Evolutionary conservation across 129 eudicot species (phyloP).

Genomic region (Artemisia annua): DNA sequence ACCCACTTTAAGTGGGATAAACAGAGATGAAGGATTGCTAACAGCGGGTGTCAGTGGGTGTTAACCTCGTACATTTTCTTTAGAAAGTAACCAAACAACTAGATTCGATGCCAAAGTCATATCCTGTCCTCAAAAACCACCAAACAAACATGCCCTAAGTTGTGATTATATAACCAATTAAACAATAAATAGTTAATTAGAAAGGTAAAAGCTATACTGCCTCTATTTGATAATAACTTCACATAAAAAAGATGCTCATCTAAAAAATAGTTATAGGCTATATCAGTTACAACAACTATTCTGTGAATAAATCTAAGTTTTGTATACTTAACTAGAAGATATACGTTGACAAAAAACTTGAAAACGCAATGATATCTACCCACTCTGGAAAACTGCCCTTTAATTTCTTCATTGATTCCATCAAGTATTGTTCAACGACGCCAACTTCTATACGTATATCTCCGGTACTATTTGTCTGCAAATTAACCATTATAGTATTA

Average conservation of each 20-base stretch:
- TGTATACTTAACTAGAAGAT: slow-evolving; percentile 39
- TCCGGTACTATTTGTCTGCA: slow-evolving; percentile 73
- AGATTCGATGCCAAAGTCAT: too few relatives aligned
- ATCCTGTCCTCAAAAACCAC: too few relatives aligned
- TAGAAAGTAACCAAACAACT: too few relatives aligned
- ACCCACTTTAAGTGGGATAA: too few relatives aligned
- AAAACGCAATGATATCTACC: slow-evolving; percentile 75
- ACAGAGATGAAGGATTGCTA: too few relatives aligned
- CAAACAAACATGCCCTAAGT: too few relatives aligned
- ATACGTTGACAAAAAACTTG: slow-evolving; percentile 79
- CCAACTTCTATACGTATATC: slow-evolving; percentile 71
- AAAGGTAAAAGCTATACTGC: slow-evolving; percentile 1
- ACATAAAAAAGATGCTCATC: slow-evolving; percentile 8
- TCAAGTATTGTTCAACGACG: slow-evolving; percentile 72
- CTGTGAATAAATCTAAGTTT: slow-evolving; percentile 2
- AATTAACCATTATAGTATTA: neutral
- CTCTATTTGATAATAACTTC: slow-evolving; percentile 1
- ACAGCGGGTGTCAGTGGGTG: too few relatives aligned
- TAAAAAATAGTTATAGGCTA: neutral
- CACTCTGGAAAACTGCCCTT: slow-evolving; percentile 79
- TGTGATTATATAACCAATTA: too few relatives aligned
- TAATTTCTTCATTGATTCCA: slow-evolving; percentile 52
- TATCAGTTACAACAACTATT: slow-evolving; percentile 19
- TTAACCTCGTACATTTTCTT: too few relatives aligned
- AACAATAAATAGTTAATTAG: neutral